Conservation (phyloP, 2,329 filamentous ascomycete genomes). For the Penicillium digitatum region DNA sequence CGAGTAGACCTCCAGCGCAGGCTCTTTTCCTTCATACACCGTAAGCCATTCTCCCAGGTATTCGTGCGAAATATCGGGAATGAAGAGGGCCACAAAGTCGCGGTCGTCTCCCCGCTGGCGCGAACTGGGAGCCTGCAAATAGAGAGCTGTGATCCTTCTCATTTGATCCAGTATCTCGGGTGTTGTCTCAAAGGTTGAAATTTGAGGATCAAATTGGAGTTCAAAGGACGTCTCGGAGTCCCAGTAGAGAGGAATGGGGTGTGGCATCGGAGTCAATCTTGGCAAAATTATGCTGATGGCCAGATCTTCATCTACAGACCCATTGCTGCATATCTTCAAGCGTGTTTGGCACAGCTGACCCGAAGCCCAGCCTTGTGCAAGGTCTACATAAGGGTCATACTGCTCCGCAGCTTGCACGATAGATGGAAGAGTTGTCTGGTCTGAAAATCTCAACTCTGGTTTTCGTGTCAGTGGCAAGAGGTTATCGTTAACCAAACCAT, state of each 20-base stretch:
- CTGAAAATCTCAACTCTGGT: constrained; percentile 16
- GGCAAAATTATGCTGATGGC: constrained; percentile 24
- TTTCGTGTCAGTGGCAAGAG: constrained; percentile 59
- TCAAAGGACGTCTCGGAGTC: constrained; percentile 22
- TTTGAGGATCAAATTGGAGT: constrained; percentile 18
- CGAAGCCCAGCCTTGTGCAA: constrained; percentile 27
- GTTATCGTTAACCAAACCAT: constrained; percentile 71
- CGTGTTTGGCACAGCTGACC: constrained; percentile 22
- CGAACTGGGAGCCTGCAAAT: constrained; percentile 24
- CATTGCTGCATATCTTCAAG: constrained; percentile 20
- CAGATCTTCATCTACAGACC: constrained; percentile 10
- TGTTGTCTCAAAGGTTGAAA: constrained; percentile 7
- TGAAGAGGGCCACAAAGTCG: constrained; percentile 31
- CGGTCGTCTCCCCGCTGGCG: not conserved
- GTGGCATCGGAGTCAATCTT: constrained; percentile 11
- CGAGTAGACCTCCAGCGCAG: constrained; percentile 22
- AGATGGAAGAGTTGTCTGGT: constrained; percentile 17
- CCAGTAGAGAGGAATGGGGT: constrained; percentile 30
- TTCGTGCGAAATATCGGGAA: constrained; percentile 17
- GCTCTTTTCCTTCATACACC: constrained; percentile 20
- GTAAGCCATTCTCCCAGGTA: constrained; percentile 23
- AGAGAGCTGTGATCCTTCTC: constrained; percentile 33
- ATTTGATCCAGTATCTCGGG: constrained; percentile 24
- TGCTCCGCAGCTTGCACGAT: constrained; percentile 25
- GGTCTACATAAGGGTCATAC: constrained; percentile 31